Evolutionary conservation across 306 rosid species (phyloP), one percentile per base, ranked within the genome.

Genomic region (Cucurbita moschata): DNA sequence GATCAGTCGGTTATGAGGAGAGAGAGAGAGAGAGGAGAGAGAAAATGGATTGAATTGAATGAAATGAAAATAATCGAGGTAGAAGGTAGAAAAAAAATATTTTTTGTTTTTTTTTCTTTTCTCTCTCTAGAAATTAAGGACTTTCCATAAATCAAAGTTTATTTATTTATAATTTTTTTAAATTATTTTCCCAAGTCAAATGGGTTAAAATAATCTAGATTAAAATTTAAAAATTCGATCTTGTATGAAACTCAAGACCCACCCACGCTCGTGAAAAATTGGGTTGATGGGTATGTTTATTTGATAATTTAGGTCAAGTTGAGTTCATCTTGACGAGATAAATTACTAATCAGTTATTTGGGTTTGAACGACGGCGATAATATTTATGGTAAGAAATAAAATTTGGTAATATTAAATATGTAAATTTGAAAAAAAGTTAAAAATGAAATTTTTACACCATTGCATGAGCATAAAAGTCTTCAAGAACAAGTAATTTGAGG

Each of bases 31-130:
- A 76, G 80, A 78, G 74, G 75, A 73, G 73, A 40, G 63, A 76
- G 80, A 78, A 73, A 64, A 19, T 65, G 77, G 47, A 50, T 49
- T 62, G 81, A 84, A 86, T 80, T 89, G 55, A 87, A 87, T 87
- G 85, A 82, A 78, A 83, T 26, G 30, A 70, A 37, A 30, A 51
- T 14, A 51, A 50, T 8, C 21, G 55, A n/a, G 55, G 15, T 7
- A 18, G 52, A 66, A 43, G 72, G 14, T 5, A 18, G 15, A 18
- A 46, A 19, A 46, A 30, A 30, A 1, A 30, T 30, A 30, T 30
- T 2, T 30, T 30, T 30, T 39, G 15, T 75, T 18, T 65, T 13
- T 42, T 39, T 39, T 3, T 39, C 14, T 15, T 15, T 50, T 13
- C 4, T 49, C 42, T 65, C 71, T 40, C 40, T 67, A 21, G 5